Evolutionary conservation across 2,329 filamentous ascomycete genomes (phyloP), one percentile per base, ranked within the genome.

Genomic region (Hypoxylon sp.): DNA sequence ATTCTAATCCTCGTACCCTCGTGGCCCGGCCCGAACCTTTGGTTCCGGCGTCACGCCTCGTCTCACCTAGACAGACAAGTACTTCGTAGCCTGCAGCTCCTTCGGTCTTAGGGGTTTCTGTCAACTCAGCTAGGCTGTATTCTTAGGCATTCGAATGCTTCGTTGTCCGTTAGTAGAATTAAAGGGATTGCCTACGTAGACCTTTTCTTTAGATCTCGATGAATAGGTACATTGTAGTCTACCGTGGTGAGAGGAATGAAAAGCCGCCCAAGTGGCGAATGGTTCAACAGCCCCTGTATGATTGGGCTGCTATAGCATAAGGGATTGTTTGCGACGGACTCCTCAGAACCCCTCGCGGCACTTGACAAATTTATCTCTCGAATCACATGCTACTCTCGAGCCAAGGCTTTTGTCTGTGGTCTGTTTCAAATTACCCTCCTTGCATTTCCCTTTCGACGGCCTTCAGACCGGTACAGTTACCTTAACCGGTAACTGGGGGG

Each of bases 241-340:
- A 61, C 61, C 61, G 55, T 68, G 61, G 58, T 68, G 68, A 68
- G 56, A 46, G 30, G 14, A 56, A 55, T n/a, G 51, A 58, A 59
- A 59, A 66, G 61, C 69, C 68, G 65, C 71, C 69, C 63, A 70
- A 72, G 71, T 73, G 71, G 69, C 71, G 57, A 70, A 66, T 64
- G n/a, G 54, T 51, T 44, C 6, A 37, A 46, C 53, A 50, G 50
- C 66, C 62, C 66, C 58, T 68, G 66, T 68, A 59, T 70, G 64
- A 67, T 71, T 73, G 71, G 71, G 71, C 66, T 68, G 61, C 66
- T 40, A 66, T 70, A 68, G 44, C 46, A 67, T 70, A 59, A 67
- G 64, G 64, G 64, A 68, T 60, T 60, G 53, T 61, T 63, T 42
- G 58, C 63, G 33, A 62, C 61, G 31, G 31, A 64, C 61, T 61